A percentile compares a stretch with the other conserved stretches of the same genome.
Conservation (phyloP, 2,329 filamentous ascomycete species). For the Thelonectria blattea region DNA sequence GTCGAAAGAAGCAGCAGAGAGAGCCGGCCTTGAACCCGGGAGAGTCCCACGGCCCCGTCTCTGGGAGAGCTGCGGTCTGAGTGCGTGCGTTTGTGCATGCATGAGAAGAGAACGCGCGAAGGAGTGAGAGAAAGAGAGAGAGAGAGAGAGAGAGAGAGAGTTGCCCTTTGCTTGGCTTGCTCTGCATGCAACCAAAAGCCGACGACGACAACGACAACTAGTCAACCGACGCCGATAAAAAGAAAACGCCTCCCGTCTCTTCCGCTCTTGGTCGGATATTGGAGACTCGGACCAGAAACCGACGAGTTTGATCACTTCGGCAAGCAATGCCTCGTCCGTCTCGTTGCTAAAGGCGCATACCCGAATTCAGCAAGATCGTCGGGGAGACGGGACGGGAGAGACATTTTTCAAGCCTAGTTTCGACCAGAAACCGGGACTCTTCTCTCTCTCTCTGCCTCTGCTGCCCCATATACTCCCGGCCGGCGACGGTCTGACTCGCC, state of each 20-base stretch:
- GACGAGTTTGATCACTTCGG: constrained; percentile 22
- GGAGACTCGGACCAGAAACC: not conserved
- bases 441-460: not conserved
- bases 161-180: constrained; percentile 4
- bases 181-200: not conserved
- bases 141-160: too few species aligned
- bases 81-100: constrained; percentile 24
- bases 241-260: not conserved
- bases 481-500: constrained; percentile 16
- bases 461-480: constrained; percentile 11
- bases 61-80: constrained; percentile 23
- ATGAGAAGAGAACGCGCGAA: too few species aligned
- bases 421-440: constrained; percentile 23
- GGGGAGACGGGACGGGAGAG: constrained; percentile 12
- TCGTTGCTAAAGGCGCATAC: constrained; percentile 32
- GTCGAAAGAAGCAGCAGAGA: constrained; percentile 25
- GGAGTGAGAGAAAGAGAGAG: too few species aligned
- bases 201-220: too few species aligned
- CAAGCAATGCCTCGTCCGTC: constrained; percentile 36
- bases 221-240: not conserved
- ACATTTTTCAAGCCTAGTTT: constrained; percentile 13
- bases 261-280: not conserved
- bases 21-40: constrained; percentile 25
- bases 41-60: constrained; percentile 23
- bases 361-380: constrained; percentile 28